These are phyloP conservation scores for Ustilago trichophora DNA, from an alignment of 1,284 basidiomycete genomes.

Conservation along the genomic window DNA sequence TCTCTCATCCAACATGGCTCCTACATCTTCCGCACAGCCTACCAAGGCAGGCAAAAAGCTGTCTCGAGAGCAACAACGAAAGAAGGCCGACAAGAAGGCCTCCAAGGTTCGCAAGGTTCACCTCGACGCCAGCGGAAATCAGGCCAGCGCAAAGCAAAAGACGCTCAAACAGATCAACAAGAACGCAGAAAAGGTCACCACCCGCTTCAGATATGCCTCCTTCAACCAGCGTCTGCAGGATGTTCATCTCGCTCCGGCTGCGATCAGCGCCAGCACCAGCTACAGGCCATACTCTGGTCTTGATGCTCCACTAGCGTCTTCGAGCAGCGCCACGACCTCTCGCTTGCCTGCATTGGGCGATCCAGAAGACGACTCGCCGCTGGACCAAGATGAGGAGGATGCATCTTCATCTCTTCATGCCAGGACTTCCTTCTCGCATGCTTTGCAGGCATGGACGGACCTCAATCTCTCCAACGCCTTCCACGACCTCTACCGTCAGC, in stretches of 20 bases:
- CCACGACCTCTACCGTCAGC: conserved; percentile 44
- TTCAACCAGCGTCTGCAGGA: conserved; percentile 65
- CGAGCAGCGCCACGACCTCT: conserved; percentile 13
- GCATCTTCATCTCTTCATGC: conserved; percentile 43
- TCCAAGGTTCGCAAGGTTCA: conserved; percentile 39
- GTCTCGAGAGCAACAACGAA: conserved; percentile 37
- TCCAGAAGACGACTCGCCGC: conserved; percentile 2
- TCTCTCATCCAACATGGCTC: conserved; percentile 8
- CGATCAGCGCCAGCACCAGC: conserved; percentile 42
- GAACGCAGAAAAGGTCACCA: conserved; percentile 40
- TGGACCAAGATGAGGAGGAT: conserved; percentile 27
- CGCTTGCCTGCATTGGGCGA: conserved; percentile 7
- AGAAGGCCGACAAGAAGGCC: conserved; percentile 41
- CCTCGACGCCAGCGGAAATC: conserved; percentile 40
- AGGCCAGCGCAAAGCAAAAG: conserved; percentile 40
- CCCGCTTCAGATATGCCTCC: conserved; percentile 59
- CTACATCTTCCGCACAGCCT: conserved; percentile 23
- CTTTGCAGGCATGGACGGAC: conserved; percentile 60
- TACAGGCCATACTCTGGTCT: conserved; percentile 54
- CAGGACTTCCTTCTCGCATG: conserved; percentile 52
- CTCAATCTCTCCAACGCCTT: conserved; percentile 64
- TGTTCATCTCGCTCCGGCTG: conserved; percentile 55
- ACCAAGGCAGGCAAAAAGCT: conserved; percentile 41
- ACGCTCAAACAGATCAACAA: conserved; percentile 51
- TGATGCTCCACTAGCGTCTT: conserved; percentile 39